phyloP scores from a whole-genome alignment of 352 stramenopile genomes.

The Phytophthora pisi region DNA sequence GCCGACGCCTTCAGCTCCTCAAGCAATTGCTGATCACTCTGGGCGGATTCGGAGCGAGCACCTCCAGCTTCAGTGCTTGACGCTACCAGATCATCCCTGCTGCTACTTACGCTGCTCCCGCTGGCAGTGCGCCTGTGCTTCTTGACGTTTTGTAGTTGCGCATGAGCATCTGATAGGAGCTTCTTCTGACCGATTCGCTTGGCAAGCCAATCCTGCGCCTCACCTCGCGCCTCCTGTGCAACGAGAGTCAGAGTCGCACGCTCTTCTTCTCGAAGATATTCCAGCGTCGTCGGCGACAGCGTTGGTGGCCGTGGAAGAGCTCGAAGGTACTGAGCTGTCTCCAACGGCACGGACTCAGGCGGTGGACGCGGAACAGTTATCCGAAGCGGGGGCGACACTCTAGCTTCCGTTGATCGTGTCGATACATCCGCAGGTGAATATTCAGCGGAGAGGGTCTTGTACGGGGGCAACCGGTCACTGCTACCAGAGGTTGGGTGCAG shows the following conservation, averaged over 20 bases:
- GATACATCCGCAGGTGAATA: conserved; percentile 2
- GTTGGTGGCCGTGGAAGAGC: conserved; percentile 29
- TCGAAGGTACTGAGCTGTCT: conserved; percentile 40
- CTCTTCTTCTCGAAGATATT: conserved; percentile 66
- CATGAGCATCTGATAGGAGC: conserved; percentile 67
- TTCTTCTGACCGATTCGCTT: conserved; percentile 84
- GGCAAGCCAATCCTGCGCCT: conserved; percentile 72
- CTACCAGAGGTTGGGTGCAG: conserved; percentile 14
- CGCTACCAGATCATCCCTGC: conserved; percentile 26
- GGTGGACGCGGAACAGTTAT: conserved; percentile 17
- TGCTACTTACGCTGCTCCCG: conserved; percentile 41
- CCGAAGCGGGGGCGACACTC: conserved; percentile 16
- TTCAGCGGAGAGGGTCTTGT: conserved; percentile 1
- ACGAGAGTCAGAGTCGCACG: conserved; percentile 68
- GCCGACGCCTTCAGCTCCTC: conserved; percentile 56
- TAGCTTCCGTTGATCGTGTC: conserved; percentile 6
- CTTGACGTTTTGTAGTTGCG: conserved; percentile 52
- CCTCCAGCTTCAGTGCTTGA: conserved; percentile 7
- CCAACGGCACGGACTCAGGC: conserved; percentile 19
- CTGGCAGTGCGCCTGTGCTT: conserved; percentile 54
- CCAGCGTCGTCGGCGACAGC: conserved; percentile 39
- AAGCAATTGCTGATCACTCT: conserved; percentile 47
- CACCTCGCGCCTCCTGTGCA: conserved; percentile 63
- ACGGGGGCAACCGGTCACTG: neutral
- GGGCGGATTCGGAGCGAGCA: conserved; percentile 16